These are phyloP conservation scores for Erythrophleum ivorense DNA, from an alignment of 331 rosid genomes.

Conservation along the genomic window DNA sequence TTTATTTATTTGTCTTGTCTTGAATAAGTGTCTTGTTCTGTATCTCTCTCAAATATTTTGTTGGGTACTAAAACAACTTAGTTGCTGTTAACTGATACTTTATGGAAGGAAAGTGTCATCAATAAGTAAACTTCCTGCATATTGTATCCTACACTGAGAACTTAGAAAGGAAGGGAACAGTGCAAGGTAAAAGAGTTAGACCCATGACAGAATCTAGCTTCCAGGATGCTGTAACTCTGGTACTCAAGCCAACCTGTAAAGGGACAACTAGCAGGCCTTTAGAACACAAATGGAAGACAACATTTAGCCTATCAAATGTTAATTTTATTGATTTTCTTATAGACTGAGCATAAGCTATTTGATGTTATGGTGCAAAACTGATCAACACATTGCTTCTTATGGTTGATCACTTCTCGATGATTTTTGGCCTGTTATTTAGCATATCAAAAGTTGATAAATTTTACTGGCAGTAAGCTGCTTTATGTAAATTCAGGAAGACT, in stretches of 20 bases:
- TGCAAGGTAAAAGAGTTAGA: slow-evolving; percentile 5
- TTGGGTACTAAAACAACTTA: not conserved
- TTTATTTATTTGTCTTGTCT: slow-evolving; percentile 6
- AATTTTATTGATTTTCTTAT: not conserved
- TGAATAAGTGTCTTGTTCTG: not conserved
- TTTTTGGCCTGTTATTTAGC: slow-evolving; percentile 23
- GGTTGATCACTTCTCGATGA: slow-evolving; percentile 10
- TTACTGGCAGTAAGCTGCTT: slow-evolving; percentile 25
- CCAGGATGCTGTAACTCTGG: slow-evolving; percentile 28
- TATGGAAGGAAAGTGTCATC: slow-evolving; percentile 20
- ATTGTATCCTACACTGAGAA: slow-evolving; percentile 18
- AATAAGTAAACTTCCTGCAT: slow-evolving; percentile 1
- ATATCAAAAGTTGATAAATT: slow-evolving; percentile 17
- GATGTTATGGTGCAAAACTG: slow-evolving; percentile 1
- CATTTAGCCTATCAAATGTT: not conserved
- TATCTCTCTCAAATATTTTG: not conserved
- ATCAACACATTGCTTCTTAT: slow-evolving; percentile 16
- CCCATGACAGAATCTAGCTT: slow-evolving; percentile 23
- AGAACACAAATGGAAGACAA: slow-evolving; percentile 12
- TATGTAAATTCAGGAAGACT: slow-evolving; percentile 85
- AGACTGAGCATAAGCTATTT: not conserved
- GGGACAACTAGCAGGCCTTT: slow-evolving; percentile 3
- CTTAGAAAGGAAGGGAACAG: not conserved
- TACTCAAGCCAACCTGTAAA: slow-evolving; percentile 24
- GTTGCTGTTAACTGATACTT: slow-evolving; percentile 2